Evolutionary conservation across 2,329 filamentous ascomycete species (phyloP).

Genomic region (Clonostachys sp.): DNA sequence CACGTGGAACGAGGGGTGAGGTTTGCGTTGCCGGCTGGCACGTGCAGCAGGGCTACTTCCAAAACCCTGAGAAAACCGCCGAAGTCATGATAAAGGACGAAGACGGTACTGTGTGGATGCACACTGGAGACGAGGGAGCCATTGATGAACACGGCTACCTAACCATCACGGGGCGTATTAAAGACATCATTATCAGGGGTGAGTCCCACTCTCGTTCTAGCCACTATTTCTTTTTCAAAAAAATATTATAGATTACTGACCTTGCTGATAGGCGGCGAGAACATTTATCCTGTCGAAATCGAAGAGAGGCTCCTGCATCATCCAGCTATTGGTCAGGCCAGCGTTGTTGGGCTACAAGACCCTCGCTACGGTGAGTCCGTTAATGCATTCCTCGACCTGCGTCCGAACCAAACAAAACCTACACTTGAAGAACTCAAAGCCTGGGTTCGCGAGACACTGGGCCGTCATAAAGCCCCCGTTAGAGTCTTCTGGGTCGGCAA

Average conservation of each 20-base stretch:
- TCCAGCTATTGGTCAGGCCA: conserved; percentile 60
- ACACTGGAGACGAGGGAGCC: conserved; percentile 75
- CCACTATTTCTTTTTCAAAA: too few species aligned
- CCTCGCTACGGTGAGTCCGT: conserved; percentile 75
- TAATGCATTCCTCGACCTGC: conserved; percentile 59
- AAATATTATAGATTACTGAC: neutral
- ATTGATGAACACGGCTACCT: conserved; percentile 77
- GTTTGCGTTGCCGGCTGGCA: conserved; percentile 60
- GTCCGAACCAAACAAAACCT: neutral
- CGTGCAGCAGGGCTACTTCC: conserved; percentile 59
- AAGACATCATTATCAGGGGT: conserved; percentile 82
- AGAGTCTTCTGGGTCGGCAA: conserved; percentile 2
- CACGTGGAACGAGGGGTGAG: conserved; percentile 53
- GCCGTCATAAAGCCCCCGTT: conserved; percentile 1
- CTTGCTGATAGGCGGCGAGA: conserved; percentile 48
- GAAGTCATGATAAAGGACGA: conserved; percentile 16
- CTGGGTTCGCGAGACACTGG: conserved; percentile 1
- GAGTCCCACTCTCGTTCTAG: conserved; percentile 18
- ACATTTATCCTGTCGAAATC: conserved; percentile 80
- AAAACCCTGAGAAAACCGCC: conserved; percentile 30
- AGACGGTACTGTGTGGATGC: conserved; percentile 64
- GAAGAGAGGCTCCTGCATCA: conserved; percentile 76
- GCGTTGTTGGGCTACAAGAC: conserved; percentile 73
- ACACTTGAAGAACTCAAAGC: neutral
- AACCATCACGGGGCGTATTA: conserved; percentile 76